Base-by-base conservation (phyloP, 306 rosid genomes). In the Acacia melanoxylon region DNA sequence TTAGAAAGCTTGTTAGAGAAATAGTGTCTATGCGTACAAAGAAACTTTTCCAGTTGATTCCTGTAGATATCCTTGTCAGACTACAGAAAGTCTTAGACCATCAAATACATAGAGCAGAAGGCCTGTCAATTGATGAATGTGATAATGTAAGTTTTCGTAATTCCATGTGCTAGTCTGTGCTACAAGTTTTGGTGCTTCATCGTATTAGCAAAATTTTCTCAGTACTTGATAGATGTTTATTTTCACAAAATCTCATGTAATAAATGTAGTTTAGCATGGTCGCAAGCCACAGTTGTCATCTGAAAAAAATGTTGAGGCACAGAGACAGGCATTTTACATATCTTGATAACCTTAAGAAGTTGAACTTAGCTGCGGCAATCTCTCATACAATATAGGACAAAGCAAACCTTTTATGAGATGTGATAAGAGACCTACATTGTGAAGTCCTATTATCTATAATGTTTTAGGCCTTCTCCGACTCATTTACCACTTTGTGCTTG, bases 91-190 rank as follows among this genome's bases (percentile, higher is more conserved):
- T 92, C 86, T 87, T 96, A 79, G 98, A 93, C 89, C 92, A 93
- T 92, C 99, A 93, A 78, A 91, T 96, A 83, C 99, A 96, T 84
- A 87, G 92, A 84, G 94, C 98, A 66, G 98, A 96, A 87, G 99
- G 99, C 85, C 88, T 96, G 88, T 89, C 97, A 20, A 88, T 93
- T 65, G 94, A 83, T 85, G 97, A 91, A 75, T 93, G 85, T 68
- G 98, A 95, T 74, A 90, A 88, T 83, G 99, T 96, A 87, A 88
- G 98, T 83, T 82, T 68, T 78, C 27, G 52, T 31, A 68, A 54
- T 59, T 79, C 41, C 74, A 62, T 58, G 33, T 65, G 45, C 73
- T 59, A 78, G 68, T 78, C 45, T 77, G 11, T 77, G 52, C 44
- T 59, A 40, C 70, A 67, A 3, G 2, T 72, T 67, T 61, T 73